Base-by-base conservation (phyloP, 345 rosid species). In the Populus ilicifolia region DNA sequence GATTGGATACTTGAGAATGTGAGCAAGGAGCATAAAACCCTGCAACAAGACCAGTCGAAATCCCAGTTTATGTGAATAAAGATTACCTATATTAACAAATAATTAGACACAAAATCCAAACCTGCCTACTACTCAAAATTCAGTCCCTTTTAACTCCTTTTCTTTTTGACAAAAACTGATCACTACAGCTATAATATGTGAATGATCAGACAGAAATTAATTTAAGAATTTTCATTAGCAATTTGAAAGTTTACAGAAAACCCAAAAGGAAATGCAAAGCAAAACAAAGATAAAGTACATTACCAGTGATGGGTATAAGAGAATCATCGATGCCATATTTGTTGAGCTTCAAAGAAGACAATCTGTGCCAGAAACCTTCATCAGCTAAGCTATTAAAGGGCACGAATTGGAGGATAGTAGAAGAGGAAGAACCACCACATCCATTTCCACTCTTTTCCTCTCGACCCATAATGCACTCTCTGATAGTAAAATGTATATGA, bases 21-120 rank as follows among this genome's bases (percentile, higher is more conserved):
- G 97, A 87, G 80, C 98, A 92, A n/a, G 98, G 97, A 8, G 95
- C 98, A 80, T 80, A 91, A 85, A 89, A 92, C 80, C 94, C 96
- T 90, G 83, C 73, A 86, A 75, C 8, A 43, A 69, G 14, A 41
- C 72, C 30, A 41, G 8, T 35, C n/a, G 9, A 35, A 21, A 29
- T 30, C 21, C 18, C 8, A 18, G 39, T 66, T 35, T 35, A 7
- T 9, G 35, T 8, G 62, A 56, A 8, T 56, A n/a, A 56, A n/a
- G 62, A n/a, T 56, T n/a, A 5, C n/a, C 62, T 56, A 8, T 9
- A 56, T 21, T 11, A 56, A 56, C 62, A 56, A 21, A 56, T n/a
- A 11, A 56, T 23, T 56, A n/a, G 62, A 21, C 13, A 56, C 27
- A 56, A 56, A 56, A n/a, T 56, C 27, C 62, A 56, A 27, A 56